Conservation (phyloP, 495 filamentous ascomycete genomes). For the Acidiella bohemica region DNA sequence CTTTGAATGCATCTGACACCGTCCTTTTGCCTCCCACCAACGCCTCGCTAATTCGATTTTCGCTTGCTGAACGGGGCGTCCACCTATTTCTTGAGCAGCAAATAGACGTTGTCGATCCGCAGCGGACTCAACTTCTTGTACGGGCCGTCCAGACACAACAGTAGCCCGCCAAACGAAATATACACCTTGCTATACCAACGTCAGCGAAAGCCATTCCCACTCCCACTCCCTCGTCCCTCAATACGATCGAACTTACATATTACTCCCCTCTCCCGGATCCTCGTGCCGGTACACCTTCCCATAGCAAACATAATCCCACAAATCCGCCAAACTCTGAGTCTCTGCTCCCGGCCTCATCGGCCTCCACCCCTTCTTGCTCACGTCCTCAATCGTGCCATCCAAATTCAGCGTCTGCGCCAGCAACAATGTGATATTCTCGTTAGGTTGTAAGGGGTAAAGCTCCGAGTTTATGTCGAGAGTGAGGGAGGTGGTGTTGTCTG, state of each 20-base stretch:
- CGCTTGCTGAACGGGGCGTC: background rate
- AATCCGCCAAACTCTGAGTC: conserved; percentile 71
- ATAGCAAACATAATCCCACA: conserved; percentile 93
- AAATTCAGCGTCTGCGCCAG: conserved; percentile 73
- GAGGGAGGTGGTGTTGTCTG: conserved; percentile 57
- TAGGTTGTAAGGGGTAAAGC: conserved; percentile 61
- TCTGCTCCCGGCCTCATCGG: conserved; percentile 76
- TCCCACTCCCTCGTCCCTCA: conserved; percentile 3
- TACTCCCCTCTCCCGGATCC: conserved; percentile 63
- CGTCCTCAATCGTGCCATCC: conserved; percentile 62
- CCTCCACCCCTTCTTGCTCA: conserved; percentile 25
- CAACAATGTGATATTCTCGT: conserved; percentile 62
- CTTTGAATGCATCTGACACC: background rate
- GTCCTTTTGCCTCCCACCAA: conserved; percentile 8
- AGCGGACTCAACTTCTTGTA: conserved; percentile 90
- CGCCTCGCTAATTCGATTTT: conserved; percentile 16
- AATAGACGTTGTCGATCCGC: conserved; percentile 82
- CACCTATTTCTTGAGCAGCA: conserved; percentile 75
- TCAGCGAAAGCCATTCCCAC: conserved; percentile 17
- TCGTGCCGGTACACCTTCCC: conserved; percentile 97
- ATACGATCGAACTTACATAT: conserved; percentile 61
- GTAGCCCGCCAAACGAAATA: conserved; percentile 78
- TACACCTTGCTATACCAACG: conserved; percentile 60
- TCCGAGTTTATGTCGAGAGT: conserved; percentile 89
- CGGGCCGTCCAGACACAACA: conserved; percentile 82